Conservation (phyloP, 2,329 filamentous ascomycete genomes). For the Cladosporium velox region DNA sequence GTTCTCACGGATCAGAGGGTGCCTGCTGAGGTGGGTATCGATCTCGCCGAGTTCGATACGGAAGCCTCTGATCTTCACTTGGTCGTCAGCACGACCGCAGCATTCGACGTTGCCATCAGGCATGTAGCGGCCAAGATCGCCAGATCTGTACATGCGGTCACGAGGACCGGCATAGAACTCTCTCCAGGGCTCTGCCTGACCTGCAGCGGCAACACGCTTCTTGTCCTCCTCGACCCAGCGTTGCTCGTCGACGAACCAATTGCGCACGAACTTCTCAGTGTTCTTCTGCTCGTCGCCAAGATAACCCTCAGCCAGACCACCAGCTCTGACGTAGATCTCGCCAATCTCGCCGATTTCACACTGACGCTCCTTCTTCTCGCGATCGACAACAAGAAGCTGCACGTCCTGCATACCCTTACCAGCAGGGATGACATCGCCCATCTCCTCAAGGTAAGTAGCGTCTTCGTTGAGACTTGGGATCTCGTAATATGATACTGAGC, state of each 20-base stretch:
- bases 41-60: conserved; percentile 94
- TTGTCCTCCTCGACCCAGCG: conserved; percentile 69
- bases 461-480: conserved; percentile 68
- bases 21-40: conserved; percentile 75
- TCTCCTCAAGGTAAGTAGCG: conserved; percentile 62
- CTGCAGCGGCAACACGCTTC: conserved; percentile 49
- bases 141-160: conserved; percentile 84
- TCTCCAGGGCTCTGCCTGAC: conserved; percentile 70
- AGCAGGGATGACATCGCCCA: conserved; percentile 77
- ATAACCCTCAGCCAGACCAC: conserved; percentile 81
- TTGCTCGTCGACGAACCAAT: conserved; percentile 80
- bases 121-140: conserved; percentile 78
- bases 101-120: conserved; percentile 72
- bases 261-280: conserved; percentile 74
- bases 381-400: conserved; percentile 81
- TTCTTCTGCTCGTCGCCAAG: conserved; percentile 65
- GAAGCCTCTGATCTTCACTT: conserved; percentile 96
- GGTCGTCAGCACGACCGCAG: conserved; percentile 78
- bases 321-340: conserved; percentile 80
- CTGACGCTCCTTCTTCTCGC: conserved; percentile 64
- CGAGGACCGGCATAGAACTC: conserved; percentile 76
- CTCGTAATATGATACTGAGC: conserved; percentile 80
- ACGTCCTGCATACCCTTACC: conserved; percentile 87
- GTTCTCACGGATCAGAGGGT: conserved; percentile 77
- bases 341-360: conserved; percentile 81